Percentiles rank a stretch among this genome's conserved stretches.
Evolutionary conservation across 2,329 filamentous ascomycete genomes (phyloP).

Genomic region (Bisporella sp.): DNA sequence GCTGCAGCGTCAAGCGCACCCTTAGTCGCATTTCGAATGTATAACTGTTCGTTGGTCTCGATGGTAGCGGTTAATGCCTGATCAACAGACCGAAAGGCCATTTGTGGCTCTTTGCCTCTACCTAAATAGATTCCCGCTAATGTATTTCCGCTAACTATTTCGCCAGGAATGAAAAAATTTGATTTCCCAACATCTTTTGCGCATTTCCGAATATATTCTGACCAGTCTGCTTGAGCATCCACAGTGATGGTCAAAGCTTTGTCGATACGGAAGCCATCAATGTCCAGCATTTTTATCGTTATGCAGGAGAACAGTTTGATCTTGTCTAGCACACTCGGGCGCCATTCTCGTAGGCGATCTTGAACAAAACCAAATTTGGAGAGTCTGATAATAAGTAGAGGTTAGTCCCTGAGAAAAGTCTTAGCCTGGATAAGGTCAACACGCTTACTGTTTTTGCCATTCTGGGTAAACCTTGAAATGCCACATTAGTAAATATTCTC

Average conservation of each 20-base stretch:
- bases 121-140: slow-evolving; percentile 56
- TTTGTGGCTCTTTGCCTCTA: slow-evolving; percentile 49
- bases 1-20: slow-evolving; percentile 51
- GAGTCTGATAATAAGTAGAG: slow-evolving; percentile 24
- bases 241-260: slow-evolving; percentile 59
- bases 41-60: slow-evolving; percentile 34
- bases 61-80: slow-evolving; percentile 42
- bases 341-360: slow-evolving; percentile 59
- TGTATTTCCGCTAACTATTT: slow-evolving; percentile 56
- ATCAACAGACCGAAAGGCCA: slow-evolving; percentile 39
- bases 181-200: slow-evolving; percentile 49
- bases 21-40: slow-evolving; percentile 44
- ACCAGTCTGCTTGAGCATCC: slow-evolving; percentile 53
- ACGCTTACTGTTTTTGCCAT: slow-evolving; percentile 46
- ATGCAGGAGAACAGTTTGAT: slow-evolving; percentile 57
- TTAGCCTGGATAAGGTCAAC: too few relatives aligned
- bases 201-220: slow-evolving; percentile 48
- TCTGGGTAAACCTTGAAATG: slow-evolving; percentile 38
- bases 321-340: slow-evolving; percentile 47
- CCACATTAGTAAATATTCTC: too few relatives aligned
- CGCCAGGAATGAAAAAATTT: slow-evolving; percentile 58
- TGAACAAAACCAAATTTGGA: slow-evolving; percentile 62
- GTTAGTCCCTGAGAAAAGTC: too few relatives aligned
- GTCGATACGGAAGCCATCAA: slow-evolving; percentile 61
- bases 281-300: slow-evolving; percentile 53